phyloP scores from a whole-genome alignment of 1,284 basidiomycete genomes.

The Rhodotorula mucilaginosa region DNA sequence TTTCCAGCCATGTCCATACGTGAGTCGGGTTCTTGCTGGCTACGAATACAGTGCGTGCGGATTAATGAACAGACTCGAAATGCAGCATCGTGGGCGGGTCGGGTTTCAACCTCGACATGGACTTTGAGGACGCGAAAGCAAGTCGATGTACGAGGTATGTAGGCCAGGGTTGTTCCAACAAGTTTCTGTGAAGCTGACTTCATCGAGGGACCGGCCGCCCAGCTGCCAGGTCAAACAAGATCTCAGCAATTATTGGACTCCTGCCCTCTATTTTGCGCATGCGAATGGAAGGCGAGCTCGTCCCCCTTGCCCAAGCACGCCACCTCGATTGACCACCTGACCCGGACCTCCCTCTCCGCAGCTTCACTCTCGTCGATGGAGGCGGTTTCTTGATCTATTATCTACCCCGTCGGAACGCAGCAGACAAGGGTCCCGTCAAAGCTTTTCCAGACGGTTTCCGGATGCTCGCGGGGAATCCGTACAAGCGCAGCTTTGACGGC shows the following conservation, averaged over 20 bases:
- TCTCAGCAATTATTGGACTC: slow-evolving; percentile 25
- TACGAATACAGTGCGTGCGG: no score
- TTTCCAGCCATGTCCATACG: slow-evolving; percentile 17
- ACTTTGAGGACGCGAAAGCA: not conserved
- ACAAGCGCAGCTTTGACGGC: slow-evolving; percentile 11
- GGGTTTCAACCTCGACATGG: slow-evolving; percentile 44
- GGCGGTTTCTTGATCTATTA: slow-evolving; percentile 11
- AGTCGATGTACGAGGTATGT: slow-evolving; percentile 13
- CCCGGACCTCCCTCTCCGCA: not conserved
- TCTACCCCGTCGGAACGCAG: not conserved
- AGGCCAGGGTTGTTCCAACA: no score
- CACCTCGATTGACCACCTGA: not conserved
- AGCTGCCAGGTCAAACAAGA: slow-evolving; percentile 23
- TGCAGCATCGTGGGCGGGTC: slow-evolving; percentile 51
- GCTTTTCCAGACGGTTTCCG: slow-evolving; percentile 46
- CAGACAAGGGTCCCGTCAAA: slow-evolving; percentile 2
- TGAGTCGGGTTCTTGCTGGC: not conserved
- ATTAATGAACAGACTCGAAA: no score
- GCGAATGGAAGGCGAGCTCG: slow-evolving; percentile 7
- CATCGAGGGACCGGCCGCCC: not conserved
- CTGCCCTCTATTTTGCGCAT: slow-evolving; percentile 10
- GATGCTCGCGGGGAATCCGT: slow-evolving; percentile 51
- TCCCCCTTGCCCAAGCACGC: no score
- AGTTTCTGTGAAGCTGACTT: not conserved
- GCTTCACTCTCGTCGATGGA: slow-evolving; percentile 17